A percentile compares a stretch with the other conserved stretches of the same genome.
Conservation (phyloP, 2,329 filamentous ascomycete species). For the Juglanconis juglandina region DNA sequence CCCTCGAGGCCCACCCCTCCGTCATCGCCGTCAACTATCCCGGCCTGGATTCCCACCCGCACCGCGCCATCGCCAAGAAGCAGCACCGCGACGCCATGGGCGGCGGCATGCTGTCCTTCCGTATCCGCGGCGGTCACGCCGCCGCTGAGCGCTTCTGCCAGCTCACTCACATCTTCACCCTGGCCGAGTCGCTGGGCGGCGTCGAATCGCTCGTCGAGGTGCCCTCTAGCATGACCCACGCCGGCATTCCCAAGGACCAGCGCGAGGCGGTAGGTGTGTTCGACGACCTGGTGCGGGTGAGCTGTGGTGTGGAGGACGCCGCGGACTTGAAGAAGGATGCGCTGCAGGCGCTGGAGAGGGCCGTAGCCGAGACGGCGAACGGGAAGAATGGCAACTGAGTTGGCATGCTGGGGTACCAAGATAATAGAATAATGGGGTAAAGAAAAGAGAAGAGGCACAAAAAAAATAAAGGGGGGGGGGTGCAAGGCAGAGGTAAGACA, state of each 20-base stretch:
- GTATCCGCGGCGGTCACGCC: conserved; percentile 78
- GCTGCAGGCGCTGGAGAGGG: conserved; percentile 73
- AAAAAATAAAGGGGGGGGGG: not conserved
- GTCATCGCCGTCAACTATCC: conserved; percentile 95
- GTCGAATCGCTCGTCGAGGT: conserved; percentile 91
- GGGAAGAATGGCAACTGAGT: conserved; percentile 13
- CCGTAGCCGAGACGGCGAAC: conserved; percentile 42
- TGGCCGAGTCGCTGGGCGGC: conserved; percentile 85
- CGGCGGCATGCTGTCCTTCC: conserved; percentile 96
- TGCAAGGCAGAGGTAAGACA: not conserved
- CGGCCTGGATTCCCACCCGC: conserved; percentile 80
- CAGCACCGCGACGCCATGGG: conserved; percentile 95
- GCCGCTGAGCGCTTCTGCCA: conserved; percentile 93
- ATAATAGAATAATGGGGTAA: not conserved
- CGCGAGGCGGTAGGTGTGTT: conserved; percentile 90
- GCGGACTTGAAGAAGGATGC: conserved; percentile 81
- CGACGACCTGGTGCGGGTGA: conserved; percentile 89
- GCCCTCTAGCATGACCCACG: conserved; percentile 94
- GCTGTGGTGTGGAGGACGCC: conserved; percentile 90
- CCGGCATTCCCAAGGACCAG: conserved; percentile 86
- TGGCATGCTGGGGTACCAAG: not conserved
- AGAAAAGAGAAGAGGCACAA: not conserved
- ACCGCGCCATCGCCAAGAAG: conserved; percentile 77
- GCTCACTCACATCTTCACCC: conserved; percentile 81
- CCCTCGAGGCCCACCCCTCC: conserved; percentile 74